Base-by-base conservation (phyloP, 2,329 filamentous ascomycete species). In the Boeremia exigua region DNA sequence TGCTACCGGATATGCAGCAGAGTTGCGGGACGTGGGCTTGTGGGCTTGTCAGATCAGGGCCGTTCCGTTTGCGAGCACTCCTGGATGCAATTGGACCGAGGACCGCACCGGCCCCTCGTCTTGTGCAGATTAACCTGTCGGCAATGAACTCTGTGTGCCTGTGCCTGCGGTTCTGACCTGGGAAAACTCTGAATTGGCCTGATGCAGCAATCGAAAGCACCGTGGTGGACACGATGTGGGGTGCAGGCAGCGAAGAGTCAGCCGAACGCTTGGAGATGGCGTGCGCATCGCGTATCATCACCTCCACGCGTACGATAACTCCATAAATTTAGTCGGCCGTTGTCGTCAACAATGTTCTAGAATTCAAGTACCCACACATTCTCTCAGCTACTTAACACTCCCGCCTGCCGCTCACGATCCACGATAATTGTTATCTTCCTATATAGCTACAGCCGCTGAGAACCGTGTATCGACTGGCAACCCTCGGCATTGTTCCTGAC, bases 221-320 rank as follows among this genome's bases (percentile, higher is more conserved):
- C 62, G 30, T 64, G 59, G 61, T 61, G 64, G 61, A 59, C 55
- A 61, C 56, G 62, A 43, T 48, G 48, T 54, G 48, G 55, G 49
- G 45, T 37, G 49, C 48, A 58, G 56, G 61, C 61, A 64, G 54
- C 61, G 32, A 57, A 61, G 61, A 67, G 60, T 62, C 66, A 64
- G 61, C 62, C 63, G 64, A 51, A 46, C 55, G 49, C 47, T 61
- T 61, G 47, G 56, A 57, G 62, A 73, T 73, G 71, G 68, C 72
- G 72, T 74, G 71, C 70, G 73, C 54, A 72, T 70, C 57, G 59
- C 63, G 60, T 65, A 62, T 63, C 66, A 66, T 65, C 49, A 63
- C 62, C 66, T 61, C 62, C 62, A 61, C 65, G 50, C 47, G 53
- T 58, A 59, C 61, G 55, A 62, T 64, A 63, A 61, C 62, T 62